phyloP scores from a whole-genome alignment of 2,329 filamentous ascomycete species.

The Annulohypoxylon truncatum region DNA sequence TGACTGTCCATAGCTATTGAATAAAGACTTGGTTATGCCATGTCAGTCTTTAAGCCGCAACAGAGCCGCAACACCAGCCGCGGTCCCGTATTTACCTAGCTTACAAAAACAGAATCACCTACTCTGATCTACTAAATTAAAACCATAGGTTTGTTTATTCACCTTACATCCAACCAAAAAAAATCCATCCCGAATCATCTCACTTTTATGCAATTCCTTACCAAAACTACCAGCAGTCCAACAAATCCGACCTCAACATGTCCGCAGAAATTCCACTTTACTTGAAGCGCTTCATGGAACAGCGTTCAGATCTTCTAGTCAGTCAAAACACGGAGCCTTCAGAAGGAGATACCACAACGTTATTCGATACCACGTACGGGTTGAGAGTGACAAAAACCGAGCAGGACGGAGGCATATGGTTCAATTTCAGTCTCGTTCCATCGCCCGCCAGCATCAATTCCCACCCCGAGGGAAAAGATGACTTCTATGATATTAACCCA shows the following conservation, averaged over 20 bases:
- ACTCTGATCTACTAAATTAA: too few species aligned
- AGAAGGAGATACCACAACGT: neutral
- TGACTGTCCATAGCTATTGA: too few species aligned
- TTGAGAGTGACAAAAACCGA: neutral
- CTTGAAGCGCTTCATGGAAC: neutral
- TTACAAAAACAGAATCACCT: too few species aligned
- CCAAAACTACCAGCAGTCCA: neutral
- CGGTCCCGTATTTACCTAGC: neutral
- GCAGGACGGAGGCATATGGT: neutral
- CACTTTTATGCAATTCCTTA: too few species aligned
- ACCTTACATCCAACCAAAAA: too few species aligned
- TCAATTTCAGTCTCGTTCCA: neutral
- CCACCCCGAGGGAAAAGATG: neutral
- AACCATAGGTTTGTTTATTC: too few species aligned
- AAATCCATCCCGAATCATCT: too few species aligned
- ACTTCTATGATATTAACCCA: too few species aligned
- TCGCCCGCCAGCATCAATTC: neutral
- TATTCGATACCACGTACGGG: neutral
- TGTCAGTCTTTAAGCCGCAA: neutral
- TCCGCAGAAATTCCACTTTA: neutral
- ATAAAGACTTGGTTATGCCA: too few species aligned
- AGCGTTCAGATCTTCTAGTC: neutral
- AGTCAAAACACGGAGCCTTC: neutral
- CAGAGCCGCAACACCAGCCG: neutral
- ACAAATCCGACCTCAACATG: neutral